A percentile compares a stretch with the other conserved stretches of the same genome.
Evolutionary conservation across 352 stramenopile genomes (phyloP).

Genomic region (Globisporangium okanoganense): DNA sequence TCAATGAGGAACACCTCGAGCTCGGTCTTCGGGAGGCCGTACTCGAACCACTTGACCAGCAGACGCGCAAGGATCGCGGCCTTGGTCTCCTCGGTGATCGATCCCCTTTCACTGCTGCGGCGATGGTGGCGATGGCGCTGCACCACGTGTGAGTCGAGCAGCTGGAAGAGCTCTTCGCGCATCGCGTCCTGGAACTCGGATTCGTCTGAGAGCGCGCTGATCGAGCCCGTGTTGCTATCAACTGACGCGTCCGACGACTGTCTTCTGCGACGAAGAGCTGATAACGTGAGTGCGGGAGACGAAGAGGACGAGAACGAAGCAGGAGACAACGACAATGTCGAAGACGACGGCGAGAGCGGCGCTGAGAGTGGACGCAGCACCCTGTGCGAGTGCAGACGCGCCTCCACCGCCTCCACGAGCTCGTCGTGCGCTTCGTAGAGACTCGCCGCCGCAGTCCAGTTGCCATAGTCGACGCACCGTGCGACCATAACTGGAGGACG

Average conservation of each 20-base stretch:
- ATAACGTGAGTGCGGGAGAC: slow-evolving; percentile 1
- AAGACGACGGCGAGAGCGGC: neutral
- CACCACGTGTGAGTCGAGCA: slow-evolving; percentile 65
- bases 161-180: slow-evolving; percentile 54
- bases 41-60: slow-evolving; percentile 85
- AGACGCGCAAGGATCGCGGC: slow-evolving; percentile 73
- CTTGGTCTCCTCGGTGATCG: slow-evolving; percentile 38
- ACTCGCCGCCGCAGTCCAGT: slow-evolving; percentile 73
- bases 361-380: slow-evolving; percentile 14
- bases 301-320: neutral
- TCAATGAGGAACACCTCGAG: slow-evolving; percentile 70
- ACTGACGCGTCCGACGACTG: slow-evolving; percentile 29
- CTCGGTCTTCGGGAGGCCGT: slow-evolving; percentile 43
- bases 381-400: slow-evolving; percentile 67
- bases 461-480: slow-evolving; percentile 77
- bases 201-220: slow-evolving; percentile 27
- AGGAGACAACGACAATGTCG: neutral
- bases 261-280: slow-evolving; percentile 9
- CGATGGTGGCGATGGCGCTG: slow-evolving; percentile 14
- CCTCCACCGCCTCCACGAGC: slow-evolving; percentile 82
- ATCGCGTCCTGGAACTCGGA: slow-evolving; percentile 51
- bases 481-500: slow-evolving; percentile 72
- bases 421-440: slow-evolving; percentile 80
- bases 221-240: slow-evolving; percentile 17
- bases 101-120: slow-evolving; percentile 18